Evolutionary conservation across 1,139 yeast genomes (phyloP), one percentile per base, ranked within the genome.

Genomic region (Scheffersomyces insectosa): DNA sequence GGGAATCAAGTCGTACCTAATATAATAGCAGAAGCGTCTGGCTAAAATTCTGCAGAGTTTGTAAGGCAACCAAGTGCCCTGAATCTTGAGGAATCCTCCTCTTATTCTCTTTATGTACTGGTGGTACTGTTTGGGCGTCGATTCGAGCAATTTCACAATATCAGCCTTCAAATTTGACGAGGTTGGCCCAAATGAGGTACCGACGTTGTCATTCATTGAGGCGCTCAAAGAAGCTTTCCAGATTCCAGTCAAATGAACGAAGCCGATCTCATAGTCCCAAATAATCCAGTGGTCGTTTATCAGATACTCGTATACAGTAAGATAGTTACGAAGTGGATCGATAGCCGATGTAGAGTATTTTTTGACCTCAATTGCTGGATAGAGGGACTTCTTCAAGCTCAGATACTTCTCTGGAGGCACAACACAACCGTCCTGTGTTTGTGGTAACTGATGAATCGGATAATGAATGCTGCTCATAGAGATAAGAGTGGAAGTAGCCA

Each of bases 1-100:
- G 1, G 97, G 97, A 35, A 89, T 77, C 52, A 90, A 69, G 34
- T 88, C 81, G 62, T 72, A 85, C 46, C 97, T 72, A 38, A 91
- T 86, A 49, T 83, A 80, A 63, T 79, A 89, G 64, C 96, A 88
- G 54, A 90, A 87, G 43, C 87, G 77, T 36, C 80, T 65, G 4
- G 96, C 95, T 42, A 91, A 70, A 28, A 79, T 67, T 51, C 75
- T 75, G 37, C 95, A 91, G 40, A 87, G 72, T 12, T 77, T 77
- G 59, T 69, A 85, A 1, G 97, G 95, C 35, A 90, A 68, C 97
- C 97, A 91, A 4, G 97, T 89, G 2, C 98, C 98, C 67, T 91
- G 98, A 54, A 91, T 88, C 70, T 89, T 90, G 53, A 91, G 75
- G 56, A 83, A 88, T 3, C 97, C 98, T 37, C 98, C 98, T 43